Conservation (phyloP, 805 yeast genomes). For the Saturnispora serradocipensis region DNA sequence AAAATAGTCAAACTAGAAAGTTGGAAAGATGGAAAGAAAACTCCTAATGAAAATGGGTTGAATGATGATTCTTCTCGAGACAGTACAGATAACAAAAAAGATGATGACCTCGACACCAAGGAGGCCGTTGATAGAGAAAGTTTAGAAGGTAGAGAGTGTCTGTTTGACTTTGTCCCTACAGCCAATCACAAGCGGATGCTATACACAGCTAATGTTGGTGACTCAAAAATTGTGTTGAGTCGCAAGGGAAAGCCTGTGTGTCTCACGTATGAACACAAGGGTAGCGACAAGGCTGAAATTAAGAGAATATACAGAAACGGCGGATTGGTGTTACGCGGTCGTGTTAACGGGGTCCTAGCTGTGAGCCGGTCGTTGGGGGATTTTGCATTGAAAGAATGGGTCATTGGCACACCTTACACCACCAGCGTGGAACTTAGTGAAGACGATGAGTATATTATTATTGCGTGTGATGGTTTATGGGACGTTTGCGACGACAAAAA, state of each 20-base stretch:
- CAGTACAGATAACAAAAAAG: neutral
- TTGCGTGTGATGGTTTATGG: constrained; percentile 98
- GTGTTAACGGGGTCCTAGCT: constrained; percentile 94
- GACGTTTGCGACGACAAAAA: constrained; percentile 81
- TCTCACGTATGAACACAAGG: constrained; percentile 88
- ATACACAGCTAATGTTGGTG: constrained; percentile 94
- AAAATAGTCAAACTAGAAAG: neutral
- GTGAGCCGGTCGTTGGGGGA: constrained; percentile 93
- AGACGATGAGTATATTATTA: constrained; percentile 68
- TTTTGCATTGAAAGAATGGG: constrained; percentile 80
- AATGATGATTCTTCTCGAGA: neutral
- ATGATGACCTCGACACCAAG: neutral
- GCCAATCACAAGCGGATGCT: constrained; percentile 57
- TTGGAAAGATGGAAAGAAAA: neutral
- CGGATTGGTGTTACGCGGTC: constrained; percentile 77
- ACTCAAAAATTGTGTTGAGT: constrained; percentile 72
- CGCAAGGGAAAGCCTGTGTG: constrained; percentile 70
- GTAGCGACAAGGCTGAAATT: constrained; percentile 70
- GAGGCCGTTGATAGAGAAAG: neutral
- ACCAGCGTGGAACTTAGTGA: constrained; percentile 68
- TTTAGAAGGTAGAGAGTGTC: neutral
- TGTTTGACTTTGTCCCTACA: constrained; percentile 37
- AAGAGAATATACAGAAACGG: constrained; percentile 70
- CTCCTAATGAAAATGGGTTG: too few relatives aligned
- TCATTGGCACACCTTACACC: constrained; percentile 86